These are phyloP conservation scores for Mucor ambiguus DNA, from an alignment of 371 early-diverging fungal species.

Conservation along the genomic window DNA sequence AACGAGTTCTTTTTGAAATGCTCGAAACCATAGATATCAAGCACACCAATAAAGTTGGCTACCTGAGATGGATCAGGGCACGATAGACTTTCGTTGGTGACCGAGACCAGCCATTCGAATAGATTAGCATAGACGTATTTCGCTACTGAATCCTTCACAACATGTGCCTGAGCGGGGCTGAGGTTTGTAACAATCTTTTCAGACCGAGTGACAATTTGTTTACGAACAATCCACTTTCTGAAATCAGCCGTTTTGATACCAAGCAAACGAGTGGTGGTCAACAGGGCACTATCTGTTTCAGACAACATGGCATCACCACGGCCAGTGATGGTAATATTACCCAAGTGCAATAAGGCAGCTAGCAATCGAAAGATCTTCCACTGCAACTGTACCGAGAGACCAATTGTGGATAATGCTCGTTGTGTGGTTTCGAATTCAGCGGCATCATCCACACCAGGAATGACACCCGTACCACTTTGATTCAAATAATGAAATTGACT, in stretches of 20 bases:
- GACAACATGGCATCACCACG: constrained; percentile 70
- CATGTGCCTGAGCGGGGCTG: constrained; percentile 75
- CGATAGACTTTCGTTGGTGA: constrained; percentile 79
- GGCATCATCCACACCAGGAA: constrained; percentile 89
- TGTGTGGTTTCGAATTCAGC: constrained; percentile 90
- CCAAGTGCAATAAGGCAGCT: constrained; percentile 90
- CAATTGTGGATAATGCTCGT: constrained; percentile 83
- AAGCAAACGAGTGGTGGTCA: constrained; percentile 68
- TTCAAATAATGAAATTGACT: constrained; percentile 81
- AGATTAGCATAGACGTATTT: constrained; percentile 92
- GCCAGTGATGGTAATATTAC: constrained; percentile 87
- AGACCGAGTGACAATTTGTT: constrained; percentile 85
- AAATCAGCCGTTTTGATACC: constrained; percentile 76
- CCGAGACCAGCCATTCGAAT: constrained; percentile 92
- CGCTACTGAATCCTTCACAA: constrained; percentile 90
- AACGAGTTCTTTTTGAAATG: constrained; percentile 98
- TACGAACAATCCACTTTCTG: constrained; percentile 90
- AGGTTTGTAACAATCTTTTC: constrained; percentile 88
- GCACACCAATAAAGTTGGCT: constrained; percentile 87
- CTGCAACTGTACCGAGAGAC: constrained; percentile 84
- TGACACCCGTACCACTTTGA: constrained; percentile 80
- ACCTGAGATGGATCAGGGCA: constrained; percentile 48
- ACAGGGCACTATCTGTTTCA: constrained; percentile 75
- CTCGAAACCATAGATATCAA: constrained; percentile 97
- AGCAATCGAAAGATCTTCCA: constrained; percentile 88